Conservation (phyloP, 331 rosid genomes). For the Rosa hybrid region DNA sequence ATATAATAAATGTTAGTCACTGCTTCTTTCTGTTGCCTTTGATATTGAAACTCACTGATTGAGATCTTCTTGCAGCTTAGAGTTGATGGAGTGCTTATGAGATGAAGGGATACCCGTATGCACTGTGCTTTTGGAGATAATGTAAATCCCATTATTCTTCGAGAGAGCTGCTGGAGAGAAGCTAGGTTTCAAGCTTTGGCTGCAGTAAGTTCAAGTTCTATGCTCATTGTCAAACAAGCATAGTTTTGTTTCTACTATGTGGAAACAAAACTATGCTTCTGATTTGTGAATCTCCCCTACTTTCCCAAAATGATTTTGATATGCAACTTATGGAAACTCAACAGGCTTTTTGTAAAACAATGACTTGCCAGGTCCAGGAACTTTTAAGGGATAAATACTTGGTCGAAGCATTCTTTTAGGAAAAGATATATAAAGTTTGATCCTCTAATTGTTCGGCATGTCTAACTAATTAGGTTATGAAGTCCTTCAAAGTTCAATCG, state of each 20-base stretch:
- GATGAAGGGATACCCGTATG: conserved; percentile 93
- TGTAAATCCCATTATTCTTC: conserved; percentile 64
- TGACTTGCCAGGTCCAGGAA: neutral
- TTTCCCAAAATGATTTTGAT: neutral
- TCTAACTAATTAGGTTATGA: neutral
- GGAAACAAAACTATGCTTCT: neutral
- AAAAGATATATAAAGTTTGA: neutral
- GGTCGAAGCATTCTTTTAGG: neutral
- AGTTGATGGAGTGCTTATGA: conserved; percentile 95
- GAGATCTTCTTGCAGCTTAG: conserved; percentile 69
- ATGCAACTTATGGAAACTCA: neutral
- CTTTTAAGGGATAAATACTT: neutral
- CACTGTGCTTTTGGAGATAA: conserved; percentile 69
- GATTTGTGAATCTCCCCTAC: neutral
- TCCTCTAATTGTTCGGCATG: neutral
- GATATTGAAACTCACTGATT: conserved; percentile 7
- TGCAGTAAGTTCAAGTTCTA: conserved; percentile 58
- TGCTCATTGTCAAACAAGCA: neutral
- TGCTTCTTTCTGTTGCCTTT: conserved; percentile 5
- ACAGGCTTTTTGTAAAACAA: neutral
- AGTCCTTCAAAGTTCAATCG: neutral
- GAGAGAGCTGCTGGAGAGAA: conserved; percentile 98
- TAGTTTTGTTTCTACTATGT: neutral
- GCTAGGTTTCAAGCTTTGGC: conserved; percentile 77
- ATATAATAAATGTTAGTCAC: neutral